Conservation (phyloP, 2,329 filamentous ascomycete species). For the Diaporthe sp. region DNA sequence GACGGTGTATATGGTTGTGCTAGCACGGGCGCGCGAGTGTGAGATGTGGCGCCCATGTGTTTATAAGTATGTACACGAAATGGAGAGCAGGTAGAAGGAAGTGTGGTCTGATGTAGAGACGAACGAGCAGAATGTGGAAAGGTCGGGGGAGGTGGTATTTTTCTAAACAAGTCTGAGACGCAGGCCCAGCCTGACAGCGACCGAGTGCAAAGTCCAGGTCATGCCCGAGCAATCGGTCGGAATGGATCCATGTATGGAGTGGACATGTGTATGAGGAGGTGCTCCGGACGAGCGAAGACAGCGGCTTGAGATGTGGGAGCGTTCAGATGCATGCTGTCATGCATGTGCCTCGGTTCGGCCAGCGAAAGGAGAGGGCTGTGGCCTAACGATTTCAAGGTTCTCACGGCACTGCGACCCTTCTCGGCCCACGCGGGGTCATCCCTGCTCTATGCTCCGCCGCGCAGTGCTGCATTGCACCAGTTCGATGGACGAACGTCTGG, state of each 20-base stretch:
- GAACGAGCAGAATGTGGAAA: neutral
- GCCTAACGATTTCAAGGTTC: neutral
- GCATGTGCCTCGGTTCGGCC: conserved; percentile 27
- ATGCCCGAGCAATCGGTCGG: neutral
- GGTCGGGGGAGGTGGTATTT: conserved; percentile 6
- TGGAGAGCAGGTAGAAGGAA: neutral
- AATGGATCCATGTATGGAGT: neutral
- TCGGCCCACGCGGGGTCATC: neutral
- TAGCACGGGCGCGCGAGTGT: neutral
- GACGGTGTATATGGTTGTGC: neutral
- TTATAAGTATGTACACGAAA: neutral
- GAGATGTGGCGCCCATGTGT: neutral
- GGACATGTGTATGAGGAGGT: neutral
- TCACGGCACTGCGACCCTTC: neutral
- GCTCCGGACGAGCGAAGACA: neutral
- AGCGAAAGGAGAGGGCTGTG: neutral
- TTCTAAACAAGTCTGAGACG: conserved; percentile 30
- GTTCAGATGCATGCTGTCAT: conserved; percentile 12
- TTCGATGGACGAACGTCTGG: conserved; percentile 17
- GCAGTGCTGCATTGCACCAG: neutral
- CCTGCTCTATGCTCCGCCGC: conserved; percentile 2
- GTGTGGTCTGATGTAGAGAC: conserved; percentile 1
- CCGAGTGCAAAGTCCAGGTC: conserved; percentile 1
- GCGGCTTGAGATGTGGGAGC: neutral
- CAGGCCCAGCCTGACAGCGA: conserved; percentile 14